phyloP scores from a whole-genome alignment of 2,329 filamentous ascomycete genomes.

The Ilyonectria destructans region DNA sequence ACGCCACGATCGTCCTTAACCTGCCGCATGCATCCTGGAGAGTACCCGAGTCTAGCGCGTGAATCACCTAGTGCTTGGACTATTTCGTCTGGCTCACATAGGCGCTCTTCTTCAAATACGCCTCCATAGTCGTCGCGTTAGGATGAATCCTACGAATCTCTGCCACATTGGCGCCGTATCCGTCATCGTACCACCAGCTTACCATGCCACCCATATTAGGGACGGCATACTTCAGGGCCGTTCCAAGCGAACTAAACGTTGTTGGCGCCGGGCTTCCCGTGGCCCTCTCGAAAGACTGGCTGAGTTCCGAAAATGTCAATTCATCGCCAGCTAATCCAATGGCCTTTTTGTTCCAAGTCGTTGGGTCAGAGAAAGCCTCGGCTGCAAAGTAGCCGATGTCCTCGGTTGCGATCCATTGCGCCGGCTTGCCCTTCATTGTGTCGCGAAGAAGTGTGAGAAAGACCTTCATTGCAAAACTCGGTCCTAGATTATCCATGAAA shows the following conservation, averaged over 20 bases:
- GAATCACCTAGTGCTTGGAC: no score
- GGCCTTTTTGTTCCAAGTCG: constrained; percentile 15
- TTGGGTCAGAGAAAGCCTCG: constrained; percentile 14
- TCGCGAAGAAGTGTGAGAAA: neutral
- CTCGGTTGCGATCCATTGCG: constrained; percentile 28
- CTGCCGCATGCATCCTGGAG: no score
- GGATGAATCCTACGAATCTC: no score
- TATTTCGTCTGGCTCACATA: no score
- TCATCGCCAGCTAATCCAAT: constrained; percentile 34
- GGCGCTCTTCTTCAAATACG: no score
- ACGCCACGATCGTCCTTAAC: no score
- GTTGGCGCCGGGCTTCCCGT: constrained; percentile 25
- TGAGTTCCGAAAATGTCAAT: constrained; percentile 34
- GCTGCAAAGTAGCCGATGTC: constrained; percentile 37
- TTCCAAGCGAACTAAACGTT: constrained; percentile 29
- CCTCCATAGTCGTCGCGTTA: no score
- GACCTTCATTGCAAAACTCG: neutral
- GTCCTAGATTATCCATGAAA: neutral
- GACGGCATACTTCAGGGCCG: no score
- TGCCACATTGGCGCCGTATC: no score
- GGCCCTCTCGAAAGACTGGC: constrained; percentile 24
- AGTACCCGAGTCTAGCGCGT: no score
- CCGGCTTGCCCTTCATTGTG: neutral
- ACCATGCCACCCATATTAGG: no score
- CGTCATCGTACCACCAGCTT: no score